A percentile compares a stretch with the other conserved stretches of the same genome.
Evolutionary conservation across 768 basidiomycete genomes (phyloP).

Genomic region (Thelephora ganbajun): DNA sequence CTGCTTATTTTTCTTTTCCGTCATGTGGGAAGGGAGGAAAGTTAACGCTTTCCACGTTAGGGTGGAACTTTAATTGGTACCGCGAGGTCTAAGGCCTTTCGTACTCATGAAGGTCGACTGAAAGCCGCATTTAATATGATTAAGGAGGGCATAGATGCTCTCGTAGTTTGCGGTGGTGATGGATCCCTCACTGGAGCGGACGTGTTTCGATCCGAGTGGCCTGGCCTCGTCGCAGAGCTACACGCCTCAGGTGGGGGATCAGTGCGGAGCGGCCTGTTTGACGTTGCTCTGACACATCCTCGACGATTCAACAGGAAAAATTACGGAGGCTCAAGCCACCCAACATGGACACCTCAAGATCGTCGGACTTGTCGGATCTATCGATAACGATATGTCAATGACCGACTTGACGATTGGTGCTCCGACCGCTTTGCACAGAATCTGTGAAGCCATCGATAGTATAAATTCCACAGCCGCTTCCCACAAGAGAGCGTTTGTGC

Average conservation of each 20-base stretch:
- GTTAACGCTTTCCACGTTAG: slow-evolving; percentile 23
- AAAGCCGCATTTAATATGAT: slow-evolving; percentile 83
- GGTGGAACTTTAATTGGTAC: slow-evolving; percentile 96
- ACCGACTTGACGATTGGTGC: slow-evolving; percentile 97
- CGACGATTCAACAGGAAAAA: slow-evolving; percentile 33
- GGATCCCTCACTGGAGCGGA: slow-evolving; percentile 95
- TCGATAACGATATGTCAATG: slow-evolving; percentile 98
- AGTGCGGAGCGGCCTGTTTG: too few species aligned
- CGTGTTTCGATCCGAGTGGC: slow-evolving; percentile 90
- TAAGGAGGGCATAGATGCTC: slow-evolving; percentile 92
- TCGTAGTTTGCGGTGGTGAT: slow-evolving; percentile 96
- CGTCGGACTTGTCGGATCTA: slow-evolving; percentile 96
- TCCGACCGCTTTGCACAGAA: slow-evolving; percentile 87
- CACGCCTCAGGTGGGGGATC: slow-evolving; percentile 37
- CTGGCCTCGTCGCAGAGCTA: slow-evolving; percentile 61
- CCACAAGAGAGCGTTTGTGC: slow-evolving; percentile 93
- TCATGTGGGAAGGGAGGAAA: background rate
- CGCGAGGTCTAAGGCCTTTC: slow-evolving; percentile 72
- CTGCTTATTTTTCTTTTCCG: slow-evolving; percentile 11
- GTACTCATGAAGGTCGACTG: slow-evolving; percentile 79
- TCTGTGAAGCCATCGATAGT: slow-evolving; percentile 96
- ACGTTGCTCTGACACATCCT: background rate
- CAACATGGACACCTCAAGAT: slow-evolving; percentile 79
- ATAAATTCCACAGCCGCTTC: slow-evolving; percentile 95
- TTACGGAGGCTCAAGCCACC: slow-evolving; percentile 59